Percentiles rank a stretch among this genome's conserved stretches.
These are phyloP conservation scores for Oryza australiensis DNA, from an alignment of 176 grass and related monocot species.

Conservation along the genomic window DNA sequence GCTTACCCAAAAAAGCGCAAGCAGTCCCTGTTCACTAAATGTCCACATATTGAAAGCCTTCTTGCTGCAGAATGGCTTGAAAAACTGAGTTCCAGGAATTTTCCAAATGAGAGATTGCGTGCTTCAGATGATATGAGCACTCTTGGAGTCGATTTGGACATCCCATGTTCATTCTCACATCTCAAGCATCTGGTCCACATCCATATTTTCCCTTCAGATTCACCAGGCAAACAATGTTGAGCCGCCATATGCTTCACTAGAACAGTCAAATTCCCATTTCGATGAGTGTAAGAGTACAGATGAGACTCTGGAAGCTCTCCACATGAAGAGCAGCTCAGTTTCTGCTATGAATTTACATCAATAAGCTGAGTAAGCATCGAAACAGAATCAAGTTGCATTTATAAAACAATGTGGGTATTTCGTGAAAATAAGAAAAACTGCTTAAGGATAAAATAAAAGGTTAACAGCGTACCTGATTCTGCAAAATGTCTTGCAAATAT, in stretches of 20 bases:
- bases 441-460: neutral
- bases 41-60: conserved; percentile 92
- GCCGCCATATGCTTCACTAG: conserved; percentile 53
- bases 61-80: conserved; percentile 84
- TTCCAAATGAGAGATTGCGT: conserved; percentile 88
- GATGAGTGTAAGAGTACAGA: conserved; percentile 82
- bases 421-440: conserved; percentile 7
- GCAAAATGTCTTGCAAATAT: conserved; percentile 75
- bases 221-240: conserved; percentile 57
- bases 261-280: conserved; percentile 89
- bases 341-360: conserved; percentile 52
- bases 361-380: conserved; percentile 19
- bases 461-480: conserved; percentile 55
- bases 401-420: conserved; percentile 29
- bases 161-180: conserved; percentile 68
- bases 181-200: conserved; percentile 97
- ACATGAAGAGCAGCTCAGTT: conserved; percentile 64
- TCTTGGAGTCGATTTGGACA: conserved; percentile 67
- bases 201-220: conserved; percentile 93
- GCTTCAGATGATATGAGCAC: conserved; percentile 85
- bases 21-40: conserved; percentile 92
- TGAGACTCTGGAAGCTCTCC: conserved; percentile 73
- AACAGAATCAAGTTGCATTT: conserved; percentile 22
- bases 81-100: conserved; percentile 97
- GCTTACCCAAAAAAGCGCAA: conserved; percentile 98